Evolutionary conservation across 305 asterid genomes (phyloP).

Genomic region (Solanum hybrid): DNA sequence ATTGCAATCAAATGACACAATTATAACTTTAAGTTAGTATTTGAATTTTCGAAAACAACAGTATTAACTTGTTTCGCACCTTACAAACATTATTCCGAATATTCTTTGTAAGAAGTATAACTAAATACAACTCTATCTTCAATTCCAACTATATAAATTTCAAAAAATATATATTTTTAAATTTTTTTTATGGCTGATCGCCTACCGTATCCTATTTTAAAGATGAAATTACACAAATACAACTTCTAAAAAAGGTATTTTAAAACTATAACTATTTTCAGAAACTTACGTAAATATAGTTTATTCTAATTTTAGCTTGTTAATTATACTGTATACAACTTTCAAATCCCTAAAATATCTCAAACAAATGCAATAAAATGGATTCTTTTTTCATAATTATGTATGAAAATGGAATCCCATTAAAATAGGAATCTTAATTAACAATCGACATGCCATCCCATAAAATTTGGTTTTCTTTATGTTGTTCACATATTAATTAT

Average conservation of each 20-base stretch:
- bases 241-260: background rate
- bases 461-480: no score
- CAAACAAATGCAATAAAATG: no score
- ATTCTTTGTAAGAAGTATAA: background rate
- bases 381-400: no score
- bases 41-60: background rate
- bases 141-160: no score
- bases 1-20: no score
- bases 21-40: no score
- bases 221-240: background rate
- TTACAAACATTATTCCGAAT: background rate
- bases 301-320: background rate
- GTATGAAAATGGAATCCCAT: no score
- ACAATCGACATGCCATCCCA: no score
- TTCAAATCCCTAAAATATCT: no score
- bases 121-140: background rate
- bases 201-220: background rate
- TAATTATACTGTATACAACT: background rate
- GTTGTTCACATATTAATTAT: no score
- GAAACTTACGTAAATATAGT: background rate
- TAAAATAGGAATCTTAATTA: no score
- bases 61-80: background rate
- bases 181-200: background rate
- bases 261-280: background rate
- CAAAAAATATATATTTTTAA: no score